phyloP scores from a whole-genome alignment of 2,329 filamentous ascomycete genomes.

The Neurospora sp. region DNA sequence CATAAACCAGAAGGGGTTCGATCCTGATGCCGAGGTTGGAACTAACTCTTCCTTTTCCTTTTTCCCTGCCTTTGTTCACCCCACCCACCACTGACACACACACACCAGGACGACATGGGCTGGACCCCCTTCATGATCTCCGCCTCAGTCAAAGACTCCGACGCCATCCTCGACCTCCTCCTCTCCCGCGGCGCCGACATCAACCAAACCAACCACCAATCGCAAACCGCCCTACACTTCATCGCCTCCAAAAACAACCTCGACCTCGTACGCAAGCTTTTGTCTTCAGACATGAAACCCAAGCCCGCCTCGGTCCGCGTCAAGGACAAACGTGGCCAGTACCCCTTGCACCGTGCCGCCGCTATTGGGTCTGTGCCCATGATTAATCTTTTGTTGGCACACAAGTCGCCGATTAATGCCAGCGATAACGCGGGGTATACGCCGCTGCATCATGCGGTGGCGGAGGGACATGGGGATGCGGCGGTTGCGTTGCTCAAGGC shows the following conservation, averaged over 20 bases:
- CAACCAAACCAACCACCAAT: constrained; percentile 43
- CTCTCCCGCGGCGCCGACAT: constrained; percentile 61
- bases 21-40: constrained; percentile 59
- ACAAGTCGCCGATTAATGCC: constrained; percentile 72
- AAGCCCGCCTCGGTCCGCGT: constrained; percentile 61
- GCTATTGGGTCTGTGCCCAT: constrained; percentile 86
- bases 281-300: constrained; percentile 48
- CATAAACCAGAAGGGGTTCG: constrained; percentile 61
- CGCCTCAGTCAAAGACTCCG: constrained; percentile 61
- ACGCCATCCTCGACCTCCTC: constrained; percentile 57
- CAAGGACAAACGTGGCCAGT: constrained; percentile 79
- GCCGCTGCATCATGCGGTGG: constrained; percentile 77
- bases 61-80: too few species aligned
- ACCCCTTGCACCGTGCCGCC: constrained; percentile 83
- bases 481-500: constrained; percentile 74
- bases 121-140: constrained; percentile 85
- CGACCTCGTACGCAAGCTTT: constrained; percentile 67
- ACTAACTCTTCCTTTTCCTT: too few species aligned
- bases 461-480: constrained; percentile 70
- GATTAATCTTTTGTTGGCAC: constrained; percentile 65
- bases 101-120: constrained; percentile 53
- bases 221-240: constrained; percentile 79
- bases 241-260: constrained; percentile 83
- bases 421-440: constrained; percentile 77
- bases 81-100: too few species aligned